Base-by-base conservation (phyloP, 257 asterid genomes). In the Solanum pinnatisectum region DNA sequence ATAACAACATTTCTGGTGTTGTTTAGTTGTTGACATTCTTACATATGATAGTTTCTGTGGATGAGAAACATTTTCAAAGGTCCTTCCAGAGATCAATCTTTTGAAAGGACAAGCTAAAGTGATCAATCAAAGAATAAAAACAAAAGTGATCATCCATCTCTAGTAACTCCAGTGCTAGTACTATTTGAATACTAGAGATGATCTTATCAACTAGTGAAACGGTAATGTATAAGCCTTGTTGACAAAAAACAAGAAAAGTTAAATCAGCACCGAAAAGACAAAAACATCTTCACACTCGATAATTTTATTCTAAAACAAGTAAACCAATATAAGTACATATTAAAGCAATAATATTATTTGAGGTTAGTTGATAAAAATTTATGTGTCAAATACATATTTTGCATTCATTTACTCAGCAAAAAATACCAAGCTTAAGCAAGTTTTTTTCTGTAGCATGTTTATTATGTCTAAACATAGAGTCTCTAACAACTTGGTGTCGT, bases 401-500 rank as follows among this genome's bases (percentile, higher is more conserved):
- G 27, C 6, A 33, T 72, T 33, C 27, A 35, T 72, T 9, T 5
- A 73, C 23, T 35, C 23, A 2, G 4, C 20, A 6, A 10, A 35
- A 56, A 4, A 35, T 7, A 14, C 3, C 5, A 7, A 30, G 12
- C 30, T 3, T 12, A 27, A 5, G 36, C 8, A 67, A 67, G 20
- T 6, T 27, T 12, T n/a, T 11, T 11, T 6, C 33, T 11, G 3
- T 25, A 65, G 6, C 0, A 65, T n/a, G 3, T 9, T 2, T 65
- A n/a, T n/a, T 7, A 20, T 6, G 1, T 20, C 7, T 3, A 25
- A 1, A 35, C 27, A 36, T 37, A 37, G 2, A 37, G 1, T 2
- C 0, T 0, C 1, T 0, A 2, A 3, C 22, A 18, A 10, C 11
- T 4, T 30, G 44, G 86, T 82, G 65, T 94, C 95, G 95, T 92